These are phyloP conservation scores for Penicillium sp. DNA, from an alignment of 2,329 filamentous ascomycete genomes.

Conservation along the genomic window DNA sequence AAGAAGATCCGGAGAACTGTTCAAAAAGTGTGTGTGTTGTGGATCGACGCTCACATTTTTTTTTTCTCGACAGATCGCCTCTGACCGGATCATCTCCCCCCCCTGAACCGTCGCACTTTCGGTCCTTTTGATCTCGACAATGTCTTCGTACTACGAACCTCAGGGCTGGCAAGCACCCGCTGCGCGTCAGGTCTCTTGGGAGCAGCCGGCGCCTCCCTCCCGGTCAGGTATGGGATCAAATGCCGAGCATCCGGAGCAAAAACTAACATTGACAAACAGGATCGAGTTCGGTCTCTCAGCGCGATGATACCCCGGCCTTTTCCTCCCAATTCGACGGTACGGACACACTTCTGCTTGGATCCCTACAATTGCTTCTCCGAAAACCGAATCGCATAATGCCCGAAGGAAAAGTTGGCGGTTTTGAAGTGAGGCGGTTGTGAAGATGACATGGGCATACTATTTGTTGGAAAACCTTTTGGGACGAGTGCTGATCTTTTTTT, in stretches of 20 bases:
- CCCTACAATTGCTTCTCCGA: background rate
- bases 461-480: background rate
- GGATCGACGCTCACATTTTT: constrained; percentile 22
- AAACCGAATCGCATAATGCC: background rate
- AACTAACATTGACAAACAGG: constrained; percentile 48
- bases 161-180: constrained; percentile 60
- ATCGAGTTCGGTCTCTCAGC: constrained; percentile 70
- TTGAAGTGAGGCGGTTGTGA: background rate
- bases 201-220: constrained; percentile 69
- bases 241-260: background rate
- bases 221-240: constrained; percentile 61
- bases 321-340: constrained; percentile 86
- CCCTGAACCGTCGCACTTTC: constrained; percentile 25
- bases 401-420: background rate
- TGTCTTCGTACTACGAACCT: constrained; percentile 71
- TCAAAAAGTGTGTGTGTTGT: constrained; percentile 6
- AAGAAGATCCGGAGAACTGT: constrained; percentile 2
- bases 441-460: background rate
- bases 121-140: constrained; percentile 23
- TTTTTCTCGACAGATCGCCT: constrained; percentile 27
- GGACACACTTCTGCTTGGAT: constrained; percentile 31
- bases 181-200: constrained; percentile 67
- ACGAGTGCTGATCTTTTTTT: constrained; percentile 31
- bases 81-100: constrained; percentile 28
- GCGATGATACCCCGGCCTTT: constrained; percentile 76